Base-by-base conservation (phyloP, 306 rosid genomes). In the Prunus fruticosa region DNA sequence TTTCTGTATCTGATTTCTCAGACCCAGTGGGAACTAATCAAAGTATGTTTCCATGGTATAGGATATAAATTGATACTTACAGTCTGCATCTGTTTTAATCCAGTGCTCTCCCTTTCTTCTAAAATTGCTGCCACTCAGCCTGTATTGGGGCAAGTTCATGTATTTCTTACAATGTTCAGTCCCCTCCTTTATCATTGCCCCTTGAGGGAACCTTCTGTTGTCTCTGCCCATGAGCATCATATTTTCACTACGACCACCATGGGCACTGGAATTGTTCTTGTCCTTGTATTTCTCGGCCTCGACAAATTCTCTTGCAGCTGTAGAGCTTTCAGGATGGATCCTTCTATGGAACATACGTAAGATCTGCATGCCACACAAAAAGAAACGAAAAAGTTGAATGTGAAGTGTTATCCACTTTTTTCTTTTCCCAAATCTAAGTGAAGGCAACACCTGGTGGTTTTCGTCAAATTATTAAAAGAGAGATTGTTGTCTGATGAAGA, bases 31-130 rank as follows among this genome's bases (percentile, higher is more conserved):
- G 58, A 49, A 78, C 63, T 74, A 12, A 25, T 30, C 53, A 6
- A 49, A 34, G 54, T 67, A 22, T 25, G 12, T 81, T 20, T 15
- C 4, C 28, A 53, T 30, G 45, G 57, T 6, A 34, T 34, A 20
- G 78, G 25, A 63, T 63, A 56, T 18, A 71, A 57, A 82, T 16
- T 49, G 71, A 79, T 76, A 87, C 99, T 92, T 90, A 92, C 99
- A 95, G 76, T 95, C 96, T 28, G 89, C 87, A 69, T 95, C 97
- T 79, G 96, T 92, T 79, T 84, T 95, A 84, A 95, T 92, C 99
- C 99, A 95, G 76, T 91, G 93, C 84, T 86, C 99, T 63, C 57
- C 85, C 50, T 84, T 89, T 80, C 86, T 87, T 61, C 82, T 83
- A 38, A 83, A 74, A 74, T 84, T 76, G 54, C 82, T 76, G 78